Base-by-base conservation (phyloP, 2,329 filamentous ascomycete species). In the Ilyonectria sp. region DNA sequence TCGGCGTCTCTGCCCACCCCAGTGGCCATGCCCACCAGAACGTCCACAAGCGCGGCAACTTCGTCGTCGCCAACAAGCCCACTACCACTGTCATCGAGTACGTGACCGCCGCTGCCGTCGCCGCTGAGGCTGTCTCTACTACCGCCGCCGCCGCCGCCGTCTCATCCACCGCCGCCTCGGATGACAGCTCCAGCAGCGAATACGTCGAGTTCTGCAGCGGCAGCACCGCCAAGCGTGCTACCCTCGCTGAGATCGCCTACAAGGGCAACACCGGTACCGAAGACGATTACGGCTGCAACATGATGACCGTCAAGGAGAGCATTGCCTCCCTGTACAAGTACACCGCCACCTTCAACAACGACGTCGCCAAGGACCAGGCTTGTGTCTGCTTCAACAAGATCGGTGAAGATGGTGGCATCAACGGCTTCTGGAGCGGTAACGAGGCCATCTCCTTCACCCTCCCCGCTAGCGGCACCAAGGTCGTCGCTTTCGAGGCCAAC, bases 301-400 rank as follows among this genome's bases (percentile, higher is more conserved):
- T 87, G 56, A 84, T 85, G 83, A 68, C 80, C 35, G 76, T 88
- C 65, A 72, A 79, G 69, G 73, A 71, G 64, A 68, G 70, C 54
- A 74, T 82, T 55, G 78, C 78, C 67, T 55, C 73, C 67, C 59
- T 81, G 69, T 88, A 87, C 80, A 68, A 83, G 60, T 86, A 87
- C 81, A 78, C 79, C 21, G 68, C 80, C 67, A 78, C 78, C 69
- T 84, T 86, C 75, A 77, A 75, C 59, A 81, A 82, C 75, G 81
- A 79, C 57, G 77, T 78, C 58, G 75, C 63, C 69, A 57, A 74
- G 50, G 79, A 80, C 62, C 74, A 79, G 67, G 46, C 77, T 49
- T 87, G 86, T 75, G 73, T 74, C 40, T 84, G 82, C 81, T 86
- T 79, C 80, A 85, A 86, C 84, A 88, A 88, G 85, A 86, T 87